phyloP scores from a whole-genome alignment of 2,329 filamentous ascomycete genomes.

The Fusarium musae region DNA sequence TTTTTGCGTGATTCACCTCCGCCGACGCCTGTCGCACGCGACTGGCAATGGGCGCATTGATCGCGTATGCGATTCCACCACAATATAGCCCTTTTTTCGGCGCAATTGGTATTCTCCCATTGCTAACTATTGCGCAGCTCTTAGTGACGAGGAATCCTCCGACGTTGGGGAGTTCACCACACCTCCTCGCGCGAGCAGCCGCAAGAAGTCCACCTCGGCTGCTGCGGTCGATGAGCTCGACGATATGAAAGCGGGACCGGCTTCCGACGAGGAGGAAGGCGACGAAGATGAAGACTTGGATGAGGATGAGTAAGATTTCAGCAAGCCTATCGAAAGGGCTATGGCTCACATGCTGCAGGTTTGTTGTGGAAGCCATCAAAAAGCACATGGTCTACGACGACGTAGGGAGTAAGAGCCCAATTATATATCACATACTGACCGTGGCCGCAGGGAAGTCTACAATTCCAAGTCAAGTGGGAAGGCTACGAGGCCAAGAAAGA shows the following conservation, averaged over 20 bases:
- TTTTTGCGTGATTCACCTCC: background rate
- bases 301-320: constrained; percentile 57
- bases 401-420: constrained; percentile 50
- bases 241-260: constrained; percentile 47
- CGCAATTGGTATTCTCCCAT: constrained; percentile 5
- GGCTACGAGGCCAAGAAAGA: constrained; percentile 78
- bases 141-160: constrained; percentile 53
- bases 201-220: constrained; percentile 43
- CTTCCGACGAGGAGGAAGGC: constrained; percentile 47
- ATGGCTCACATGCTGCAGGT: constrained; percentile 59
- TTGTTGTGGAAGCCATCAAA: constrained; percentile 78
- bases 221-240: constrained; percentile 25
- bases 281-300: constrained; percentile 53
- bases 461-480: constrained; percentile 83
- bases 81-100: background rate
- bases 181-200: constrained; percentile 38
- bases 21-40: background rate
- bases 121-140: constrained; percentile 46
- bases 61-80: background rate
- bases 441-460: constrained; percentile 57
- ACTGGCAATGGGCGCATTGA: constrained; percentile 9
- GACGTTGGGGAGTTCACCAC: constrained; percentile 44
- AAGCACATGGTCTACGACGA: constrained; percentile 70
- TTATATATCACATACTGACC: background rate
- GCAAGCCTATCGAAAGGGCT: constrained; percentile 15